Conservation (phyloP, 2,329 filamentous ascomycete genomes). For the Talaromyces sp. region DNA sequence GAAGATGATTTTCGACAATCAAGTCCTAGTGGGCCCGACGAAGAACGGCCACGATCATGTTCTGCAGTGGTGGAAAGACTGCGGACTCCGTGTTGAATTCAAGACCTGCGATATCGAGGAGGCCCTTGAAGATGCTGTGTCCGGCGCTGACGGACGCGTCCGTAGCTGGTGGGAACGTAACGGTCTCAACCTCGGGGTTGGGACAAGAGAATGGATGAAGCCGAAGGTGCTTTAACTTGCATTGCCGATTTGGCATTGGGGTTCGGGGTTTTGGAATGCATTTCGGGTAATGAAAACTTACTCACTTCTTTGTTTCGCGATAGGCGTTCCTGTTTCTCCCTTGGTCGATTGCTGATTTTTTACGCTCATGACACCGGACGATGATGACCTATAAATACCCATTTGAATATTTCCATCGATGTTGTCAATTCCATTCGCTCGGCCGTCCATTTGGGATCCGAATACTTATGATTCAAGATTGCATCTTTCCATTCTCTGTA, state of each 20-base stretch:
- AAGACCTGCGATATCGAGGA: conserved; percentile 96
- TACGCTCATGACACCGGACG: conserved; percentile 18
- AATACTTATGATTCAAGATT: conserved; percentile 3
- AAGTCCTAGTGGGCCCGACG: conserved; percentile 83
- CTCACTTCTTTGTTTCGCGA: not conserved
- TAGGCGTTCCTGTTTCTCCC: not conserved
- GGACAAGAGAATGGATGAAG: conserved; percentile 89
- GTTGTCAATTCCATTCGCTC: conserved; percentile 11
- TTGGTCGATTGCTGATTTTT: not conserved
- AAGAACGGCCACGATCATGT: conserved; percentile 83
- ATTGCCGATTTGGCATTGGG: conserved; percentile 7
- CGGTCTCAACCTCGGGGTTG: conserved; percentile 77
- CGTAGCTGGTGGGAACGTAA: conserved; percentile 86
- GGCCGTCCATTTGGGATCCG: not conserved
- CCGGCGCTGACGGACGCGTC: conserved; percentile 70
- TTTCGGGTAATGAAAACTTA: not conserved
- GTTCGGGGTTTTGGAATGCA: conserved; percentile 4
- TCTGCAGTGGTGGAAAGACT: conserved; percentile 86
- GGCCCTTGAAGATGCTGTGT: conserved; percentile 82
- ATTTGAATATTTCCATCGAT: conserved; percentile 20
- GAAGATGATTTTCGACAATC: conserved; percentile 78
- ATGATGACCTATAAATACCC: conserved; percentile 26
- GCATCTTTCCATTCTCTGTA: not conserved
- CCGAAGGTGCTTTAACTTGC: conserved; percentile 65
- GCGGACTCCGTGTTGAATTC: conserved; percentile 78